Evolutionary conservation across 2,329 filamentous ascomycete genomes (phyloP).

Genomic region (Pseudomassariella vexata): DNA sequence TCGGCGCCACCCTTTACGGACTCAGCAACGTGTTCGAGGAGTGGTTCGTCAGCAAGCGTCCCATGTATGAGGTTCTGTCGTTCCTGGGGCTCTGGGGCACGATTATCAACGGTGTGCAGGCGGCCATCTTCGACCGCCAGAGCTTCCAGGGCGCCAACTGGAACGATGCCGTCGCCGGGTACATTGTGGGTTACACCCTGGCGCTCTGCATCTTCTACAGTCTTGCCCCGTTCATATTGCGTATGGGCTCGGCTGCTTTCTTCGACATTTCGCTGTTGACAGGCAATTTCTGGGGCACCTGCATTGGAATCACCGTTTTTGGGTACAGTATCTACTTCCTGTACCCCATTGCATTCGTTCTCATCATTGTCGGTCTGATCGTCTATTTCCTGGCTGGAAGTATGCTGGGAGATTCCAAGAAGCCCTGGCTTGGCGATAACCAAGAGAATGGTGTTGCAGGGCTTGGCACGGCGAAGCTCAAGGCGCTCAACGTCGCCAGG

Average conservation of each 20-base stretch:
- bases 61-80: conserved; percentile 87
- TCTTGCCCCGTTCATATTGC: conserved; percentile 78
- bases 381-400: conserved; percentile 83
- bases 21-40: conserved; percentile 89
- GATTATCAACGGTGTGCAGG: conserved; percentile 86
- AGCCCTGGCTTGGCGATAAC: conserved; percentile 88
- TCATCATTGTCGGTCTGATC: conserved; percentile 80
- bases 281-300: conserved; percentile 94
- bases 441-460: conserved; percentile 79
- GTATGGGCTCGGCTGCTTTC: conserved; percentile 86
- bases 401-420: conserved; percentile 79
- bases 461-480: conserved; percentile 78
- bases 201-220: conserved; percentile 82
- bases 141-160: conserved; percentile 62
- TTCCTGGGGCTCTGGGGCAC: conserved; percentile 86
- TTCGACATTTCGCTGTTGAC: conserved; percentile 95
- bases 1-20: conserved; percentile 88
- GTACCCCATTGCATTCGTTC: conserved; percentile 92
- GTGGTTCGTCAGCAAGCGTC: conserved; percentile 81
- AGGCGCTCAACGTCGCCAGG: conserved; percentile 55
- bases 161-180: conserved; percentile 67
- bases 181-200: conserved; percentile 85
- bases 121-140: conserved; percentile 81
- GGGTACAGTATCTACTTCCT: conserved; percentile 75
- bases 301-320: conserved; percentile 86